These are phyloP conservation scores for Cladosporium sp. DNA, from an alignment of 2,329 filamentous ascomycete genomes.

Conservation along the genomic window DNA sequence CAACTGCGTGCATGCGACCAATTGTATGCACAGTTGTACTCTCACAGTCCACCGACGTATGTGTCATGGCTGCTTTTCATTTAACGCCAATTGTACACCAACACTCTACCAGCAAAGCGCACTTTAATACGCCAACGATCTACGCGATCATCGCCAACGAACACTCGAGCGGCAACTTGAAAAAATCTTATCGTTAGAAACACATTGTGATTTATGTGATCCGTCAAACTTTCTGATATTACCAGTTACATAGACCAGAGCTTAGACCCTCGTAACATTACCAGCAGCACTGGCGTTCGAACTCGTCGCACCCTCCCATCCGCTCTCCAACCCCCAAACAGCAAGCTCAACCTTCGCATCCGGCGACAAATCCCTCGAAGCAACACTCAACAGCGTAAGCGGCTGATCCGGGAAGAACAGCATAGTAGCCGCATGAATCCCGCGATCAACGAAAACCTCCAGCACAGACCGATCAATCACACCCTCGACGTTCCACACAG, in stretches of 20 bases:
- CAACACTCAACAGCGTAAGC: slow-evolving; percentile 41
- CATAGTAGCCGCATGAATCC: slow-evolving; percentile 51
- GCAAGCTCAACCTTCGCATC: slow-evolving; percentile 41
- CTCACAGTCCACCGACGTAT: too few relatives aligned
- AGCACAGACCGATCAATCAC: slow-evolving; percentile 58
- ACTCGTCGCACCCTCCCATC: slow-evolving; percentile 35
- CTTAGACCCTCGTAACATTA: neutral
- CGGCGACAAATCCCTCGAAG: slow-evolving; percentile 37
- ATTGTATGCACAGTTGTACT: too few relatives aligned
- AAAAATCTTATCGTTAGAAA: too few relatives aligned
- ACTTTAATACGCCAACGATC: too few relatives aligned
- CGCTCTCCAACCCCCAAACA: slow-evolving; percentile 40
- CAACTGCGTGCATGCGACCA: too few relatives aligned
- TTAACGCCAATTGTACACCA: too few relatives aligned
- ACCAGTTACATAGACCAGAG: neutral
- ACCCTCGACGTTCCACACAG: slow-evolving; percentile 45
- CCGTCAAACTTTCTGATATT: too few relatives aligned
- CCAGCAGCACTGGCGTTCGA: slow-evolving; percentile 24
- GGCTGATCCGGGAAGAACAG: slow-evolving; percentile 52
- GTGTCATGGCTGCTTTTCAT: too few relatives aligned
- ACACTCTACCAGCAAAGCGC: too few relatives aligned
- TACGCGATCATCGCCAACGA: too few relatives aligned
- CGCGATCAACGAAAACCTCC: slow-evolving; percentile 57
- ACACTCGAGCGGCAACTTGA: too few relatives aligned
- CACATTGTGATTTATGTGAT: too few relatives aligned